These are phyloP conservation scores for Mucor mucedo DNA, from an alignment of 371 early-diverging fungal species.

Conservation along the genomic window DNA sequence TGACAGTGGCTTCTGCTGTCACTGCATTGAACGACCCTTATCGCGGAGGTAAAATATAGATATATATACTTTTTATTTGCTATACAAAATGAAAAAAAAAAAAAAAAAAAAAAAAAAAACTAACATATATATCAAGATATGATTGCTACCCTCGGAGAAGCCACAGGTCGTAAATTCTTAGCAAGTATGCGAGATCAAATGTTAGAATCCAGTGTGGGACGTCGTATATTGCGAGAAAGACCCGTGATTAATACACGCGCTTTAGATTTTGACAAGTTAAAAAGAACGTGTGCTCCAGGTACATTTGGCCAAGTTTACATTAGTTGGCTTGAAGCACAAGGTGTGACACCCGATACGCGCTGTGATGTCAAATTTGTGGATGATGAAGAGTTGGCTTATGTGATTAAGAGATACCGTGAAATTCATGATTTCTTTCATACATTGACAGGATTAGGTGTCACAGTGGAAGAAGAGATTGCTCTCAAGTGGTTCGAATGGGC, in stretches of 20 bases:
- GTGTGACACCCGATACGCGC: constrained; percentile 86
- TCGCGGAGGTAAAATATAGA: constrained; percentile 66
- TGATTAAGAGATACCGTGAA: constrained; percentile 92
- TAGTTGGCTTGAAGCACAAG: constrained; percentile 76
- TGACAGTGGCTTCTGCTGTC: constrained; percentile 81
- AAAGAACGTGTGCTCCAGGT: constrained; percentile 64
- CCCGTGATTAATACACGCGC: constrained; percentile 74
- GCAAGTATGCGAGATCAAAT: constrained; percentile 77
- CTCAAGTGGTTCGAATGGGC: constrained; percentile 94
- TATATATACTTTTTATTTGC: too few species aligned
- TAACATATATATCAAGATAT: constrained; percentile 61
- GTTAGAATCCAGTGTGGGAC: constrained; percentile 76
- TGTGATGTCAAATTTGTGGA: constrained; percentile 84
- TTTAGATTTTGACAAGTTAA: constrained; percentile 69
- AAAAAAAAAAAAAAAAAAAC: background rate
- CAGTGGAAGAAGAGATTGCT: constrained; percentile 92
- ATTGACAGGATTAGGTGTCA: constrained; percentile 82
- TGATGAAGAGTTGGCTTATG: constrained; percentile 90
- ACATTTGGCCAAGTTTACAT: constrained; percentile 90
- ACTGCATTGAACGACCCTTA: constrained; percentile 79
- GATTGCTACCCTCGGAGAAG: constrained; percentile 93
- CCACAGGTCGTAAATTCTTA: constrained; percentile 75
- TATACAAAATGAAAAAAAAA: background rate
- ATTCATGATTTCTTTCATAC: constrained; percentile 95
- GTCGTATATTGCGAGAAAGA: constrained; percentile 82